Evolutionary conservation across 192 early-diverging fungal species (phyloP), one percentile per base, ranked within the genome.

Genomic region (Chytriomyces sp.): DNA sequence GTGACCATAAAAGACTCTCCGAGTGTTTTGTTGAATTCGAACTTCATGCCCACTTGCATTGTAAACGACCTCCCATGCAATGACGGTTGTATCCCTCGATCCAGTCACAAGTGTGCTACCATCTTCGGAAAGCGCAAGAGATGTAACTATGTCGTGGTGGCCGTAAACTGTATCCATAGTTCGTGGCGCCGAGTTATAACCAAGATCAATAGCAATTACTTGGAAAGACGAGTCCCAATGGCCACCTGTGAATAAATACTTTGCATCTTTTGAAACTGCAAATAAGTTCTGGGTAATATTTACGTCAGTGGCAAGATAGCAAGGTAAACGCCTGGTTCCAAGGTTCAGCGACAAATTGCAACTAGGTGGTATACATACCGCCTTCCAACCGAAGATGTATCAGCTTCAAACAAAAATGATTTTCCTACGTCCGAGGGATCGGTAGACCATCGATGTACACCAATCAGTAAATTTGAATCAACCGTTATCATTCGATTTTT

Each of bases 51-150:
- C 54, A 30, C 10, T 37, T 7, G 17, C 25, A n/a, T 25, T 32
- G 36, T 30, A 40, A 38, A 61, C 52, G 2, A 82, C 5, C 26
- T 80, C 70, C 81, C 83, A 82, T 2, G 74, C 55, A 49, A 77
- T 75, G 19, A 81, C 81, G n/a, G 81, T 82, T 25, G 77, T 79
- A 56, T 85, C 83, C n/a, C 66, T 37, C 2, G 80, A 80, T 7
- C 83, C 83, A 0, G 76, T 85, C 2, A 72, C 74, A 5, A 85
- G 33, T 3, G 55, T 72, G 8, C 52, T 25, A 31, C 67, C 81
- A 59, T 82, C 81, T 52, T 78, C 78, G 1, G 67, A 66, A 14
- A 85, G 53, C 17, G 70, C 64, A 2, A 82, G 17, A 54, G 78
- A 82, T 2, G 79, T 82, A 3, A 83, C 81, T 30, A 80, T 69